These are phyloP conservation scores for Epicoccum nigrum DNA, from an alignment of 2,329 filamentous ascomycete species.

Conservation along the genomic window DNA sequence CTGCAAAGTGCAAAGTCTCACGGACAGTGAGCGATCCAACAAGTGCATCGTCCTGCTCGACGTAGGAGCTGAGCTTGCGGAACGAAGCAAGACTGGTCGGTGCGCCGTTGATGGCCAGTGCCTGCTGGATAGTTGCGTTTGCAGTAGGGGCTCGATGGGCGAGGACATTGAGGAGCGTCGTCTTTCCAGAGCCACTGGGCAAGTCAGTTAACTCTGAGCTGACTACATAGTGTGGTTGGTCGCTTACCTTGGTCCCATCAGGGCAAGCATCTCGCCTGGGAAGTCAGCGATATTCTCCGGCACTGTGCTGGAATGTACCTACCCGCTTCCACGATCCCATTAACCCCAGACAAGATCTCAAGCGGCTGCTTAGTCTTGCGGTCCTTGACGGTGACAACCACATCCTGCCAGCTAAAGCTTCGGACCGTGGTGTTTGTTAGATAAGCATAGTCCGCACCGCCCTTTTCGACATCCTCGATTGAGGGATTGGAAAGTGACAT, in stretches of 20 bases:
- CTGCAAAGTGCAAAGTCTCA: conserved; percentile 80
- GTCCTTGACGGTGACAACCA: conserved; percentile 77
- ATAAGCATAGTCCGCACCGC: conserved; percentile 56
- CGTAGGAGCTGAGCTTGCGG: conserved; percentile 73
- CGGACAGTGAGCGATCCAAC: conserved; percentile 80
- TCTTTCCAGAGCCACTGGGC: conserved; percentile 70
- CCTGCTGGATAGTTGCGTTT: conserved; percentile 60
- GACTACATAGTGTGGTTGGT: not conserved
- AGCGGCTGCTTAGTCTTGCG: conserved; percentile 67
- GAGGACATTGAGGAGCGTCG: conserved; percentile 80
- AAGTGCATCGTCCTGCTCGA: conserved; percentile 87
- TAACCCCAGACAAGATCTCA: conserved; percentile 66
- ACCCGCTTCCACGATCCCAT: conserved; percentile 70
- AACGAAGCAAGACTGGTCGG: conserved; percentile 62
- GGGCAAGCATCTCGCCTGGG: conserved; percentile 72
- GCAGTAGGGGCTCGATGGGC: conserved; percentile 65
- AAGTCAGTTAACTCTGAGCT: not conserved
- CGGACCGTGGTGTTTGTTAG: conserved; percentile 68
- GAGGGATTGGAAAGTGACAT: conserved; percentile 22
- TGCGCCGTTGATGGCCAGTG: conserved; percentile 68
- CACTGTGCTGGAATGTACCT: not conserved
- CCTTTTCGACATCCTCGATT: conserved; percentile 54
- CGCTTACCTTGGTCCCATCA: conserved; percentile 74
- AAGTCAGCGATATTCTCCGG: conserved; percentile 30
- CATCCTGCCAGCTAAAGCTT: conserved; percentile 68